A percentile compares a stretch with the other conserved stretches of the same genome.
phyloP scores from a whole-genome alignment of 495 filamentous ascomycete genomes.

The Amphirosellinia nigrospora region DNA sequence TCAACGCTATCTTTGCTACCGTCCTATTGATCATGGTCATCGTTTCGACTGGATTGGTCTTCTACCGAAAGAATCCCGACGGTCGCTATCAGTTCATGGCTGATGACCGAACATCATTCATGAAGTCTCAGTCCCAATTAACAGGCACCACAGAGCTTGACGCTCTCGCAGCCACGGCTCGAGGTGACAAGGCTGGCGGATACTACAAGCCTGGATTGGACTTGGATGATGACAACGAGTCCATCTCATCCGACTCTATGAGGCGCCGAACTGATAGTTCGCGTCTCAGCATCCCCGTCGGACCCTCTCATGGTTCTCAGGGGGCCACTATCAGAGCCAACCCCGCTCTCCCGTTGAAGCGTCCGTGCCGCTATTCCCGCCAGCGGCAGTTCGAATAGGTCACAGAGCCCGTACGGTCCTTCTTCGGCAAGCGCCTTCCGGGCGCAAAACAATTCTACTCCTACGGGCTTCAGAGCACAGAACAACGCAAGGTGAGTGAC shows the following conservation, averaged over 20 bases:
- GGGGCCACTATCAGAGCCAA: conserved; percentile 23
- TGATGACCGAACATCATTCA: conserved; percentile 95
- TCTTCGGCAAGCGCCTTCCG: conserved; percentile 28
- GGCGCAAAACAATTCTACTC: conserved; percentile 46
- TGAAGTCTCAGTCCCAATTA: conserved; percentile 94
- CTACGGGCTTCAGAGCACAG: conserved; percentile 45
- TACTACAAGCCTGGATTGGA: conserved; percentile 63
- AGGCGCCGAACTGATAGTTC: conserved; percentile 46
- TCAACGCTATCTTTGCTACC: conserved; percentile 86
- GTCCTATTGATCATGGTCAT: conserved; percentile 88
- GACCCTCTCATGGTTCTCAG: conserved; percentile 26
- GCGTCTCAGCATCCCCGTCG: conserved; percentile 41
- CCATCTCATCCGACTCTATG: conserved; percentile 54
- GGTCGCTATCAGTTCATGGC: conserved; percentile 95
- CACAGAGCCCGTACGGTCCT: conserved; percentile 38
- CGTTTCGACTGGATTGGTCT: conserved; percentile 78
- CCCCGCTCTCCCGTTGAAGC: conserved; percentile 39
- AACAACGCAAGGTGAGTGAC: conserved; percentile 56
- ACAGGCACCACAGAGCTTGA: conserved; percentile 81
- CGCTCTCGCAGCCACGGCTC: conserved; percentile 89
- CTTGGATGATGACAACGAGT: conserved; percentile 81
- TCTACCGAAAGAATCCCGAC: conserved; percentile 95
- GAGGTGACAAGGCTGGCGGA: conserved; percentile 77
- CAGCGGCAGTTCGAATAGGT: conserved; percentile 27
- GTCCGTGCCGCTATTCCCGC: conserved; percentile 39